These are phyloP conservation scores for Cystofilobasidium bisporidii DNA, from an alignment of 768 basidiomycete species.

Conservation along the genomic window DNA sequence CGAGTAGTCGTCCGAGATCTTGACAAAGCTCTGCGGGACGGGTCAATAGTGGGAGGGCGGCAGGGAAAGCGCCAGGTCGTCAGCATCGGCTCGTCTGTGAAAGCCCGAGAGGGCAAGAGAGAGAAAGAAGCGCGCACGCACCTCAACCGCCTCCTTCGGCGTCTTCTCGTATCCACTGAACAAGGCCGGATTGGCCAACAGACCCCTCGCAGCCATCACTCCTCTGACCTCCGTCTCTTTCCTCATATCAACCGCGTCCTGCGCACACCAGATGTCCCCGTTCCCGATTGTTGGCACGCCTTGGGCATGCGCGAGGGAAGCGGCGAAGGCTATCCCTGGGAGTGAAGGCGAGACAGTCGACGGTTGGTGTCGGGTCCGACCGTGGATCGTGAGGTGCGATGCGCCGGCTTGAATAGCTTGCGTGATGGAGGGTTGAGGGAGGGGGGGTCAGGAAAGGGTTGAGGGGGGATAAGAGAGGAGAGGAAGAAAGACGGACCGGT, in stretches of 20 bases:
- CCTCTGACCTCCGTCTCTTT: conserved; percentile 41
- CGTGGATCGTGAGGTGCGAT: conserved; percentile 45
- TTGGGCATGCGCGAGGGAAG: conserved; percentile 40
- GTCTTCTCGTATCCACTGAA: conserved; percentile 43
- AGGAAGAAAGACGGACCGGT: conserved; percentile 31
- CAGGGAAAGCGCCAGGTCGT: too few relatives aligned
- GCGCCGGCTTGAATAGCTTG: conserved; percentile 42
- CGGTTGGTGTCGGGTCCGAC: conserved; percentile 44
- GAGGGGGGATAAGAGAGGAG: background rate
- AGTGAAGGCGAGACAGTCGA: conserved; percentile 35
- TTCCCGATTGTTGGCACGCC: conserved; percentile 45
- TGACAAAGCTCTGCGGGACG: background rate
- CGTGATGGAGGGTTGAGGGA: too few relatives aligned
- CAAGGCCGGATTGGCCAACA: conserved; percentile 44
- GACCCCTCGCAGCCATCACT: conserved; percentile 46
- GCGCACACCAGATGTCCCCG: conserved; percentile 44
- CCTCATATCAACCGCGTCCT: conserved; percentile 41
- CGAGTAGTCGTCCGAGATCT: conserved; percentile 5
- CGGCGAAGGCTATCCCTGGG: conserved; percentile 43
- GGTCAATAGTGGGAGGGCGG: too few relatives aligned
- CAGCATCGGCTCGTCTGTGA: too few relatives aligned
- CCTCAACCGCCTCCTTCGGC: conserved; percentile 40
- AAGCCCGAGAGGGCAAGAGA: too few relatives aligned
- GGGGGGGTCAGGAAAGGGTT: background rate
- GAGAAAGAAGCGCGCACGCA: conserved; percentile 12